Conservation (phyloP, 176 grass and related monocot genomes). For the Elymus sibiricus region DNA sequence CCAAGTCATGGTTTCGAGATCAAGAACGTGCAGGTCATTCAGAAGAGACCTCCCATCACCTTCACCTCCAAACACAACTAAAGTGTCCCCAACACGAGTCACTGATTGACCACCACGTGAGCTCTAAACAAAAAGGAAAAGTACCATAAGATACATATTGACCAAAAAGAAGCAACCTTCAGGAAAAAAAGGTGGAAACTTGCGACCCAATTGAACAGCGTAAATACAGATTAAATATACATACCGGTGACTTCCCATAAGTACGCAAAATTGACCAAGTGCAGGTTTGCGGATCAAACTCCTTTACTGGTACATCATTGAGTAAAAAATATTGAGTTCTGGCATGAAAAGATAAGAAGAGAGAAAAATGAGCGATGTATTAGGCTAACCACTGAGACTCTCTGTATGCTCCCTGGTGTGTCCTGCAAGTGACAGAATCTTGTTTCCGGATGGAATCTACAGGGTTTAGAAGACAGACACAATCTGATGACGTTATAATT, state of each 20-base stretch:
- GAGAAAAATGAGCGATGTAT: background rate
- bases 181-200: background rate
- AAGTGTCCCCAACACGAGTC: constrained; percentile 73
- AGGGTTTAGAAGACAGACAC: constrained; percentile 15
- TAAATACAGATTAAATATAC: constrained; percentile 23
- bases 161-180: background rate
- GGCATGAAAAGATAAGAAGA: background rate
- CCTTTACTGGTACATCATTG: constrained; percentile 56
- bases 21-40: constrained; percentile 93
- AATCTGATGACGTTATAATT: constrained; percentile 24
- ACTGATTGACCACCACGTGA: constrained; percentile 95
- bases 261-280: constrained; percentile 80
- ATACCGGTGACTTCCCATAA: constrained; percentile 89
- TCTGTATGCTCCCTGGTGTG: constrained; percentile 78
- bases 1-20: constrained; percentile 98
- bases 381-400: constrained; percentile 60
- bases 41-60: constrained; percentile 83
- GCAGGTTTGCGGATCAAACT: constrained; percentile 80
- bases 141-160: background rate
- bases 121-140: constrained; percentile 46
- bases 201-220: background rate
- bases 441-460: constrained; percentile 77
- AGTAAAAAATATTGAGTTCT: background rate
- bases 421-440: constrained; percentile 80
- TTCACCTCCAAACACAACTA: constrained; percentile 95